Conservation (phyloP, 805 yeast genomes). For the Tetrapisispora pingtungensis region DNA sequence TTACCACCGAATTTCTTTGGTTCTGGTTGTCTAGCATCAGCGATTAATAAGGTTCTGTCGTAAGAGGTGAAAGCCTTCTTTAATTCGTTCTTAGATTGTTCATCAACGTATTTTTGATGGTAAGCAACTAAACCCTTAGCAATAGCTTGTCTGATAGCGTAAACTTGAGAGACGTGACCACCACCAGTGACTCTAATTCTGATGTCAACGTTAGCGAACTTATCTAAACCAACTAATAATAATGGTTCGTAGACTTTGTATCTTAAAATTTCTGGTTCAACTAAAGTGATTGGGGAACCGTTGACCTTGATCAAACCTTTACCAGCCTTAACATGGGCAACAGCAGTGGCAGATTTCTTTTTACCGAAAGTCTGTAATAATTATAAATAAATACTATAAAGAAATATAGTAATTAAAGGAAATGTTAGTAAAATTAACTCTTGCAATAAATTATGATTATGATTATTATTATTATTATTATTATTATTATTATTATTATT, state of each 20-base stretch:
- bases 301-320: conserved; percentile 98
- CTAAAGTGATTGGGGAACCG: conserved; percentile 98
- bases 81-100: conserved; percentile 98
- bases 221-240: conserved; percentile 95
- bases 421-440: too few species aligned
- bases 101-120: conserved; percentile 99
- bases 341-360: conserved; percentile 99
- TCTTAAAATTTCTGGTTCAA: conserved; percentile 97
- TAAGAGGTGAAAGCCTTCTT: conserved; percentile 95
- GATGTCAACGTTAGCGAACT: conserved; percentile 96
- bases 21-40: conserved; percentile 99
- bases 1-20: conserved; percentile 99
- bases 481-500: too few species aligned
- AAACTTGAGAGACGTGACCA: conserved; percentile 99
- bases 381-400: too few species aligned
- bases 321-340: conserved; percentile 99
- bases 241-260: conserved; percentile 99
- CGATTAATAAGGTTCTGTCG: conserved; percentile 99
- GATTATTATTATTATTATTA: too few species aligned
- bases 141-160: conserved; percentile 99
- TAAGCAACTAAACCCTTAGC: conserved; percentile 99
- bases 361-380: conserved; percentile 88
- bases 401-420: too few species aligned
- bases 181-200: conserved; percentile 99
- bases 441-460: too few species aligned